These are phyloP conservation scores for Arachis monticola DNA, from an alignment of 331 rosid genomes.

Conservation along the genomic window DNA sequence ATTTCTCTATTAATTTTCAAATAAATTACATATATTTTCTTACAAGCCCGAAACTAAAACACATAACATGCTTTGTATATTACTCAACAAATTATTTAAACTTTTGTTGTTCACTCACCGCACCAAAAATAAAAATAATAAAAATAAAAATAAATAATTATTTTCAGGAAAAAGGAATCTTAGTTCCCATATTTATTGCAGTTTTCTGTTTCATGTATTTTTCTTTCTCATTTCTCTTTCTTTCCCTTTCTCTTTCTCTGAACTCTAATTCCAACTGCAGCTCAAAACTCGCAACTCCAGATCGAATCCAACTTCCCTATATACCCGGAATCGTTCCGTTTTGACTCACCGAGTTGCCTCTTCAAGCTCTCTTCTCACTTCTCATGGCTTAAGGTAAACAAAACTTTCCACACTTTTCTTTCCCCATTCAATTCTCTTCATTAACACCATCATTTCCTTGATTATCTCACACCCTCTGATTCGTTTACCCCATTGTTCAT, in stretches of 20 bases:
- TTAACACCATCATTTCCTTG: not conserved
- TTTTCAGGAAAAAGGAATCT: not conserved
- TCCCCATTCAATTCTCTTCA: conserved; percentile 2
- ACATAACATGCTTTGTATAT: no score
- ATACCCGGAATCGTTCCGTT: conserved; percentile 22
- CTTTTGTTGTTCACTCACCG: no score
- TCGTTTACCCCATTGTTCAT: not conserved
- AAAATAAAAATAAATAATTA: no score
- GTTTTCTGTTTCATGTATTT: conserved; percentile 10
- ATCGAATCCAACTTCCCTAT: not conserved
- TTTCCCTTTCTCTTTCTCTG: not conserved
- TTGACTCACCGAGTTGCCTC: conserved; percentile 26
- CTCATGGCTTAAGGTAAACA: conserved; percentile 33
- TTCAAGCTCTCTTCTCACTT: conserved; percentile 27
- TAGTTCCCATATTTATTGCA: conserved; percentile 15
- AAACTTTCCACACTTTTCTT: not conserved
- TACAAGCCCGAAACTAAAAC: no score
- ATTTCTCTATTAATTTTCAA: no score
- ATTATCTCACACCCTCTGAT: not conserved
- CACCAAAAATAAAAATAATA: no score
- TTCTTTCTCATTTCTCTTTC: conserved; percentile 15
- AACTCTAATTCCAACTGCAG: not conserved
- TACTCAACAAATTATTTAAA: no score
- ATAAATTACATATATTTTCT: no score
- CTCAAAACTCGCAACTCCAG: conserved; percentile 13